Conservation (phyloP, 2,329 filamentous ascomycete genomes). For the Diaporthe citriasiana region DNA sequence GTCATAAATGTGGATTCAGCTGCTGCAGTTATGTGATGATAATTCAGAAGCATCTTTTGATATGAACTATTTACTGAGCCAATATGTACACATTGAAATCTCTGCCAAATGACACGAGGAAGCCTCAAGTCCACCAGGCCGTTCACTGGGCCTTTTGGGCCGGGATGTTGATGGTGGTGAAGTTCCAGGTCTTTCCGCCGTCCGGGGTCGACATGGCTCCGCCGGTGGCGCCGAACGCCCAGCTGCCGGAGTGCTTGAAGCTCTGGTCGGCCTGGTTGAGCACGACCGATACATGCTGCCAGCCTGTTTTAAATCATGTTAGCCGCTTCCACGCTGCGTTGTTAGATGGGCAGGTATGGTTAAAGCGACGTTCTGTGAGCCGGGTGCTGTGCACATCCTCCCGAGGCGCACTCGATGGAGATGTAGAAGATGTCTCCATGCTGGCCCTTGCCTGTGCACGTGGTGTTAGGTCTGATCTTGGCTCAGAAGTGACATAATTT, state of each 20-base stretch:
- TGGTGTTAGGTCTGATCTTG: neutral
- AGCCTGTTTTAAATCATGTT: neutral
- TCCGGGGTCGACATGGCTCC: slow-evolving; percentile 13
- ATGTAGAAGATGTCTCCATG: slow-evolving; percentile 21
- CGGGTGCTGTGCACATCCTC: neutral
- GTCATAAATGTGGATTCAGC: too few relatives aligned
- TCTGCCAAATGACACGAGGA: neutral
- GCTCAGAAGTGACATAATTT: too few relatives aligned
- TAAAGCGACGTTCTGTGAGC: neutral
- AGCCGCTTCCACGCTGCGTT: neutral
- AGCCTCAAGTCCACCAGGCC: too few relatives aligned
- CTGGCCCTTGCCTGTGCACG: neutral
- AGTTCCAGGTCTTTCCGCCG: slow-evolving; percentile 12
- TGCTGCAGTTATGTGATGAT: neutral
- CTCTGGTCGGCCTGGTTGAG: slow-evolving; percentile 3
- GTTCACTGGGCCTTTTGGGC: neutral
- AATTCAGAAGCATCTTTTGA: too few relatives aligned
- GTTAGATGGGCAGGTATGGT: too few relatives aligned
- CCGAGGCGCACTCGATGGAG: slow-evolving; percentile 19
- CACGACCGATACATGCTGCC: slow-evolving; percentile 15
- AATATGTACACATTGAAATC: slow-evolving; percentile 9
- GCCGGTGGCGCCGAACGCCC: neutral
- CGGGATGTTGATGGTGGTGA: neutral
- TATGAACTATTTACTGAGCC: neutral
- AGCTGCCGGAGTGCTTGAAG: slow-evolving; percentile 6